A percentile compares a stretch with the other conserved stretches of the same genome.
Evolutionary conservation across 805 yeast genomes (phyloP).

Genomic region (Lipomyces starkeyi): DNA sequence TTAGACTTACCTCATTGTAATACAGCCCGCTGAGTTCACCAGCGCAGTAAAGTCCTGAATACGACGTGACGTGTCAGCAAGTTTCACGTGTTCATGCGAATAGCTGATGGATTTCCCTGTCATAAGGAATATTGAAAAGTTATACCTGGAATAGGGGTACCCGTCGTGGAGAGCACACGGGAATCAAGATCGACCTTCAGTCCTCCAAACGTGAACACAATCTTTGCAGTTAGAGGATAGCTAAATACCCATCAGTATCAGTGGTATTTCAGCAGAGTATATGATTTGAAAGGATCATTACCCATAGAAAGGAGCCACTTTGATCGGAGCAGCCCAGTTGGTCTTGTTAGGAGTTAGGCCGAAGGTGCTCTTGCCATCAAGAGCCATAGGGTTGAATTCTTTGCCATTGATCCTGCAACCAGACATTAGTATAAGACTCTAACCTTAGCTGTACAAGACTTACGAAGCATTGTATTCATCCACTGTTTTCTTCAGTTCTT

Average conservation of each 20-base stretch:
- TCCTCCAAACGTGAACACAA: constrained; percentile 9
- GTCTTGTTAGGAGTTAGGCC: constrained; percentile 7
- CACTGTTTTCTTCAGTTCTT: constrained; percentile 4
- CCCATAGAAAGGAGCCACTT: constrained; percentile 11
- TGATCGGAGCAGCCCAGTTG: constrained; percentile 10
- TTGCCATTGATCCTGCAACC: background rate
- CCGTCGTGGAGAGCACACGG: constrained; percentile 7
- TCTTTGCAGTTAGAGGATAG: constrained; percentile 5
- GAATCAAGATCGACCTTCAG: constrained; percentile 10
- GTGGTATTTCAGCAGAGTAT: constrained; percentile 2
- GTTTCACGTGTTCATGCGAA: constrained; percentile 4
- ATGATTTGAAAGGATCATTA: constrained; percentile 5
- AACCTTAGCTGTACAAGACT: background rate
- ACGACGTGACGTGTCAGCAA: constrained; percentile 9
- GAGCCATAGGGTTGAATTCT: constrained; percentile 2
- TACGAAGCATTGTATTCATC: constrained; percentile 10
- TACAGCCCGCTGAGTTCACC: constrained; percentile 6
- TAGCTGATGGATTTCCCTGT: constrained; percentile 6
- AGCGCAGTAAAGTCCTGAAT: constrained; percentile 10
- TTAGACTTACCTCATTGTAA: constrained; percentile 1
- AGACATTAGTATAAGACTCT: constrained; percentile 3
- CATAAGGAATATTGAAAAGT: constrained; percentile 7
- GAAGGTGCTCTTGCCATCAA: constrained; percentile 3
- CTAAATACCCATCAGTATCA: constrained; percentile 1
- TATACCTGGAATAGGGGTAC: constrained; percentile 14